Evolutionary conservation across 495 filamentous ascomycete species (phyloP), one percentile per base, ranked within the genome.

Genomic region (Thermothielavioides terrestris): DNA sequence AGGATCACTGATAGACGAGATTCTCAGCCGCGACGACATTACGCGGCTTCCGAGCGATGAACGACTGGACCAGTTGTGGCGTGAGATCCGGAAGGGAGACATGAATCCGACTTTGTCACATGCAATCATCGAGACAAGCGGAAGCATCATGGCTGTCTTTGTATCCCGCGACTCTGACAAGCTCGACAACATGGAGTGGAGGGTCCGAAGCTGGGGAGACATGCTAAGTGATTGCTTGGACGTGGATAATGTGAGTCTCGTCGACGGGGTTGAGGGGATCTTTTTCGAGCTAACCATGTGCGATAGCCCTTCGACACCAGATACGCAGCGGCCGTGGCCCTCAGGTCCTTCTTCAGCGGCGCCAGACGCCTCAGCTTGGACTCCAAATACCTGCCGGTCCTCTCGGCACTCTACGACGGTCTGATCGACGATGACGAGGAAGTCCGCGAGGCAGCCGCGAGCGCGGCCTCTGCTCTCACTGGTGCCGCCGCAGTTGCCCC

Each of bases 351-450:
- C 48, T 62, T 68, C 32, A 10, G 40, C 14, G 46, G 36, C 17
- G 6, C 50, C 7, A 2, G 6, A 2, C 20, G 4, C 43, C 27
- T 14, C 30, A 37, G 0, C 11, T 52, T 36, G 32, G 17, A 31
- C 17, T 31, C 54, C 21, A 70, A 69, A 11, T 61, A 78, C 8
- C 60, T 54, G 46, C 76, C 56, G 35, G 78, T 45, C 66, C 72
- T 72, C 30, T 54, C 68, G 1, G 68, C 69, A 0, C 69, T 80
- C n/a, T 79, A 76, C 58, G 65, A 68, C 74, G 56, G 52, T 54
- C 71, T 96, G 0, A 83, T 85, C 52, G 92, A 96, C 63, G 92
- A 98, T 56, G 92, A 96, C 56, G 86, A 94, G 37, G 91, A 95
- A 34, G 73, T 95, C 32, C 77, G 91, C 4, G 77, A 83, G 11